Evolutionary conservation across 768 basidiomycete genomes (phyloP), one percentile per base, ranked within the genome.

Genomic region (Termitomyces sp.): DNA sequence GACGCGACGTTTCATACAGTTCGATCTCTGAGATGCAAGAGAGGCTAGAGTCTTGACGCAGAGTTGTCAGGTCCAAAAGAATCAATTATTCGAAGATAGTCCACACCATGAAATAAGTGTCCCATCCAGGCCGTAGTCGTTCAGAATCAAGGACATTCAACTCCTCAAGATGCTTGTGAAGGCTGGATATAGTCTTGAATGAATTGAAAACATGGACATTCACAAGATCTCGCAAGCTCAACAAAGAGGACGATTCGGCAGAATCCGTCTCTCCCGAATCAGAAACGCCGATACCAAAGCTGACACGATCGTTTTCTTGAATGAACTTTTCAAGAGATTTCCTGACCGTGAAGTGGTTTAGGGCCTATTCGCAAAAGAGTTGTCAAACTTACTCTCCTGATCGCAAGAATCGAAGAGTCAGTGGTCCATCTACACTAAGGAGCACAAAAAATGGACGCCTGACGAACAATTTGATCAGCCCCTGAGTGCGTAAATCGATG

Each of bases 1-100:
- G 0, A 99, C 97, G 2, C 97, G 81, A 8, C 95, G 82, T 68
- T 98, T 97, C 94, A 98, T 97, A 67, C 95, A 97, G 65, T 97
- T 97, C 4, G 93, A 94, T 34, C 93, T 77, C 56, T 82, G 84
- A 14, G 94, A 92, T 15, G 94, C 94, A 37, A 98, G 79, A 17
- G 88, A 87, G 14, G 96, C 95, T 32, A 98, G 77, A 3, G 88
- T 93, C 91, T 93, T 62, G 24, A 50, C 4, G n/a, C 37, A 48
- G 10, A 19, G n/a, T n/a, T 22, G 50, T 45, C 41, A 37, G 44
- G 11, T 45, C 10, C 17, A 26, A 17, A 46, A 22, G 21, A 15
- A 43, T 7, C 21, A 28, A 12, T 21, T 14, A 1, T 22, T 2
- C 46, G 11, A 11, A 59, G 26, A 34, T 56, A 43, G 17, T 55